Evolutionary conservation across 2,329 filamentous ascomycete genomes (phyloP).

Genomic region (Calonectria pseudoturangicola): DNA sequence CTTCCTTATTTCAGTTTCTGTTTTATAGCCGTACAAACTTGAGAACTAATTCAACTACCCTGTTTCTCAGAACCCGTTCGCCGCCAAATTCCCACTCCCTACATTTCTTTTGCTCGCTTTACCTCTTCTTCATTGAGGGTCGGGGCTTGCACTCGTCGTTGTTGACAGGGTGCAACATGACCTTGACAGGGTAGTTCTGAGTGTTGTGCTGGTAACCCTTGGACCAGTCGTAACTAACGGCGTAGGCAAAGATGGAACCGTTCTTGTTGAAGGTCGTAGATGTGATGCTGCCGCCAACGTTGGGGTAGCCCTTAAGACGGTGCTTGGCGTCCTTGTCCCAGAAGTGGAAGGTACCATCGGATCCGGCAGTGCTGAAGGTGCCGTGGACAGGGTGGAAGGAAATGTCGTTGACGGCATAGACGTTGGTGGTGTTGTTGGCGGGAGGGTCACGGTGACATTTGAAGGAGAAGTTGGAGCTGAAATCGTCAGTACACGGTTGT

Average conservation of each 20-base stretch:
- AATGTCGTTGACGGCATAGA: constrained; percentile 97
- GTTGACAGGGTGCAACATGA: constrained; percentile 87
- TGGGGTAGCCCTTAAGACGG: constrained; percentile 90
- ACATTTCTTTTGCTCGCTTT: constrained; percentile 50
- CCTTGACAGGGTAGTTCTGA: constrained; percentile 83
- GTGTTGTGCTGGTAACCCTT: constrained; percentile 94
- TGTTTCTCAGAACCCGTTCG: constrained; percentile 20
- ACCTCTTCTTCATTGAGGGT: constrained; percentile 76
- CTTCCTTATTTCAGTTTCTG: constrained; percentile 31
- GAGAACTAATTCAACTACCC: constrained; percentile 41
- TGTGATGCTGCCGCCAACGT: constrained; percentile 90
- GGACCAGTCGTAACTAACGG: constrained; percentile 97
- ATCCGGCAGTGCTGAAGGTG: constrained; percentile 98
- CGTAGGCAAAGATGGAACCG: constrained; percentile 90
- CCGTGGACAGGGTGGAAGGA: constrained; percentile 97
- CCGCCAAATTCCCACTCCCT: constrained; percentile 16
- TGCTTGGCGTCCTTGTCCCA: constrained; percentile 96
- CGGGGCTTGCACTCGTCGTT: constrained; percentile 77
- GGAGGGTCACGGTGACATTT: constrained; percentile 95
- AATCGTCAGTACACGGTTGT: constrained; percentile 36
- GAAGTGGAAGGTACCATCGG: constrained; percentile 97
- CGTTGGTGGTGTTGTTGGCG: constrained; percentile 85
- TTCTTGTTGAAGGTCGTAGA: constrained; percentile 92
- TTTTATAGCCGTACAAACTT: constrained; percentile 43
- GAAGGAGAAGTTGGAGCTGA: constrained; percentile 97